Percentiles rank a stretch among this genome's conserved stretches.
phyloP scores from a whole-genome alignment of 2,329 filamentous ascomycete species.

The Ophiostoma populinum region DNA sequence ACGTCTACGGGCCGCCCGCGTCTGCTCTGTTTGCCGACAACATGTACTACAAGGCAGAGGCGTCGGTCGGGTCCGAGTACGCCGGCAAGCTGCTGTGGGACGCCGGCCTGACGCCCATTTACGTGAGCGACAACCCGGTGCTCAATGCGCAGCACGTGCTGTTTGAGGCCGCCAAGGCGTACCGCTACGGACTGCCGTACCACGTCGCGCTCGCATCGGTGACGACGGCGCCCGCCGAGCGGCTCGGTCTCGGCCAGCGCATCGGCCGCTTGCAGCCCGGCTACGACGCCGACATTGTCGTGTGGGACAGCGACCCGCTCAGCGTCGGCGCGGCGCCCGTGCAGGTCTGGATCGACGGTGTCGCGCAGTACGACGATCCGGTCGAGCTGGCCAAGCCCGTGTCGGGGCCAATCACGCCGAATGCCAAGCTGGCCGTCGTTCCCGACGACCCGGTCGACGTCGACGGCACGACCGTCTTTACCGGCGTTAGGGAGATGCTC shows the following conservation, averaged over 20 bases:
- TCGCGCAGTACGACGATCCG: constrained; percentile 36
- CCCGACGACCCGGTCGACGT: constrained; percentile 24
- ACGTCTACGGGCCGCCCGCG: constrained; percentile 11
- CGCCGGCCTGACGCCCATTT: constrained; percentile 45
- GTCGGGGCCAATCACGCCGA: constrained; percentile 20
- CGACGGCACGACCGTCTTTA: constrained; percentile 31
- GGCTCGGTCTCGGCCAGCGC: constrained; percentile 37
- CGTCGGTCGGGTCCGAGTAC: constrained; percentile 45
- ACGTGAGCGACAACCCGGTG: constrained; percentile 55
- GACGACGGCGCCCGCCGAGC: constrained; percentile 39
- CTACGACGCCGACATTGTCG: constrained; percentile 42
- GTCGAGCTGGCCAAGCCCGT: constrained; percentile 35
- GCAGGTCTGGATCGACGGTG: constrained; percentile 48
- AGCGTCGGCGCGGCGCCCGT: constrained; percentile 40
- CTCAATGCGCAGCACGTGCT: constrained; percentile 53
- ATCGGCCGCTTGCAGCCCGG: constrained; percentile 44
- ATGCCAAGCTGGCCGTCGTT: constrained; percentile 23
- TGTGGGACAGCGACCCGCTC: constrained; percentile 46
- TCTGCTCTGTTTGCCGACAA: constrained; percentile 39
- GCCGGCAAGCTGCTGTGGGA: constrained; percentile 51
- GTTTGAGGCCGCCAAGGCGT: constrained; percentile 44
- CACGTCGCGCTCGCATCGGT: constrained; percentile 40
- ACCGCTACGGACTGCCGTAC: constrained; percentile 42
- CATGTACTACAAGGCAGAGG: constrained; percentile 56
- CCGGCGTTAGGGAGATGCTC: constrained; percentile 34